Percentiles rank a stretch among this genome's conserved stretches.
Evolutionary conservation across 73 alveolate species (phyloP).

Genomic region (Tetrahymena borealis): DNA sequence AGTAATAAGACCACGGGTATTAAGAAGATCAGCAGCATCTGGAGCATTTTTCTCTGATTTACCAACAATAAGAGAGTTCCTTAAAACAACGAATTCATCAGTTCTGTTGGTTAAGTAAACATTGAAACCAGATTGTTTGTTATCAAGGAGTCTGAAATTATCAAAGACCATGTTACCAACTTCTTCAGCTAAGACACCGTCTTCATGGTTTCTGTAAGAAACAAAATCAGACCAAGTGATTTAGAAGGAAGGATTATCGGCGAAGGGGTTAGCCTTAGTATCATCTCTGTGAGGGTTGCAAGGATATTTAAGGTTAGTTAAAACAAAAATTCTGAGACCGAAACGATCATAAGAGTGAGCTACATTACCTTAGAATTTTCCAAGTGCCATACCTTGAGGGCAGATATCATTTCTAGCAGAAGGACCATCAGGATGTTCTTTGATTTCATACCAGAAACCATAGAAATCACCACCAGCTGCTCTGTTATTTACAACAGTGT

Average conservation of each 20-base stretch:
- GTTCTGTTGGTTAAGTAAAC: conserved; percentile 25
- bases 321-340: conserved; percentile 63
- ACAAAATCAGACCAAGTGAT: conserved; percentile 16
- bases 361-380: conserved; percentile 63
- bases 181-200: conserved; percentile 59
- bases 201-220: conserved; percentile 52
- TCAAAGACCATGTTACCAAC: conserved; percentile 50
- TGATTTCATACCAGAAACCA: conserved; percentile 81
- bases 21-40: background rate
- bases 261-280: conserved; percentile 4
- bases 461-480: conserved; percentile 79
- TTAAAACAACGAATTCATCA: conserved; percentile 15
- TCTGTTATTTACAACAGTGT: conserved; percentile 54
- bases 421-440: conserved; percentile 64
- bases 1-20: conserved; percentile 45
- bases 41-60: conserved; percentile 42
- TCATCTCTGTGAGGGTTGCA: conserved; percentile 7
- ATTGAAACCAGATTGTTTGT: conserved; percentile 44
- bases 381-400: conserved; percentile 59
- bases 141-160: conserved; percentile 49
- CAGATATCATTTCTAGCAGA: conserved; percentile 59
- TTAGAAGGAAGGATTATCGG: conserved; percentile 27
- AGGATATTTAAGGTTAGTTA: conserved; percentile 39
- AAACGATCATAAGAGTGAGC: conserved; percentile 83
- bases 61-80: conserved; percentile 52